phyloP scores from a whole-genome alignment of 805 yeast genomes.

The Yamadazyma laniorum region DNA sequence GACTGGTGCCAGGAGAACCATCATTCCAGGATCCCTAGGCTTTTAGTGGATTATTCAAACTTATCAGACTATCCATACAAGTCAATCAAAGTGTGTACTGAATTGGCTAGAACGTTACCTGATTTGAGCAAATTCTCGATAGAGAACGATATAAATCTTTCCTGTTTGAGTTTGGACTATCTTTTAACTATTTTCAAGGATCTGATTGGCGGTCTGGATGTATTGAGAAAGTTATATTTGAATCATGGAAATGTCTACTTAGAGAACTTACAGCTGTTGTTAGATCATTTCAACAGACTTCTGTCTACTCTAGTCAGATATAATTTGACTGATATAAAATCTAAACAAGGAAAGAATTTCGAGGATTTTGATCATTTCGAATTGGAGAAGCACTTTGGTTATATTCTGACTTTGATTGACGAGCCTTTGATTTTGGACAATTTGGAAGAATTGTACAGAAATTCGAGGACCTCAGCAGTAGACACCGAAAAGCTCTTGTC shows the following conservation, averaged over 20 bases:
- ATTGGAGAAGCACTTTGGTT: constrained; percentile 14
- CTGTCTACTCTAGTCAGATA: constrained; percentile 5
- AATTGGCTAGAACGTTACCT: constrained; percentile 11
- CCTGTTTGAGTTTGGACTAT: constrained; percentile 10
- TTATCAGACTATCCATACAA: constrained; percentile 12
- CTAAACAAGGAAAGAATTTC: constrained; percentile 11
- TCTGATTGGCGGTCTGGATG: constrained; percentile 6
- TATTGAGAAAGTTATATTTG: constrained; percentile 3
- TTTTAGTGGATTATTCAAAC: constrained; percentile 14
- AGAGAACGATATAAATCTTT: constrained; percentile 8
- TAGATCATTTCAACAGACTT: constrained; percentile 12
- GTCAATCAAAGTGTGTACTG: constrained; percentile 10
- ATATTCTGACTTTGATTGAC: constrained; percentile 12
- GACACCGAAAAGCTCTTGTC: not conserved
- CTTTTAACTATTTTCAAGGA: constrained; percentile 8
- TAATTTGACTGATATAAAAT: constrained; percentile 7
- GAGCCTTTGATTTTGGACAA: constrained; percentile 15
- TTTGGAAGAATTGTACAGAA: constrained; percentile 13
- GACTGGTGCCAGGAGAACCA: constrained; percentile 16
- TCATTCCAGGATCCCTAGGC: constrained; percentile 5
- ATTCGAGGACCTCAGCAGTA: not conserved
- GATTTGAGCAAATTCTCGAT: constrained; percentile 9
- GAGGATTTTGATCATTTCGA: constrained; percentile 11
- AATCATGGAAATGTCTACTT: constrained; percentile 12
- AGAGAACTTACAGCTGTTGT: constrained; percentile 8